These are phyloP conservation scores for Cyathus striatus DNA, from an alignment of 768 basidiomycete genomes.

Conservation along the genomic window DNA sequence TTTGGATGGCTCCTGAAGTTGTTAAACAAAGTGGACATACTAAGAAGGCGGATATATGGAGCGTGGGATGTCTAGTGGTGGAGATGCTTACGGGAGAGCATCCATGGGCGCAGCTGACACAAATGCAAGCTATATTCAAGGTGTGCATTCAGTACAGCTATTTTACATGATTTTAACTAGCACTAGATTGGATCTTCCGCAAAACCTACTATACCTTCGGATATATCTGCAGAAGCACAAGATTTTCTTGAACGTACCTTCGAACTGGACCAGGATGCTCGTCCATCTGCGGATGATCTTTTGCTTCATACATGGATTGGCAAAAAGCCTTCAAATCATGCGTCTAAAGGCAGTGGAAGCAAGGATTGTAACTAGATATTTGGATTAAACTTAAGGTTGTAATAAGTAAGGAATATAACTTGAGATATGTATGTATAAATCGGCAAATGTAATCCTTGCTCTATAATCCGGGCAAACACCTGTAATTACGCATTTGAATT, in stretches of 20 bases:
- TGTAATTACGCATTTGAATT: too few relatives aligned
- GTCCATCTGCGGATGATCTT: constrained; percentile 76
- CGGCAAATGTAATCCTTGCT: too few relatives aligned
- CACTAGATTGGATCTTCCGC: constrained; percentile 86
- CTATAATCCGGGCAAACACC: too few relatives aligned
- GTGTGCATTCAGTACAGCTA: constrained; percentile 32
- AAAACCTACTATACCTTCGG: constrained; percentile 82
- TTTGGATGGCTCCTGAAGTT: constrained; percentile 99
- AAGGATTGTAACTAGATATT: neutral
- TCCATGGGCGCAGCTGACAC: constrained; percentile 91
- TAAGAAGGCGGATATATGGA: constrained; percentile 94
- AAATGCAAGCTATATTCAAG: constrained; percentile 99
- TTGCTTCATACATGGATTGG: constrained; percentile 70
- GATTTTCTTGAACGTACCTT: constrained; percentile 86
- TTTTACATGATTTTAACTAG: neutral
- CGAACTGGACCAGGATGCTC: constrained; percentile 73
- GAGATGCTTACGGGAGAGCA: constrained; percentile 97
- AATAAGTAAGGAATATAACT: too few relatives aligned
- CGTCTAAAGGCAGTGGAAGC: neutral
- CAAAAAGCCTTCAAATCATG: constrained; percentile 9
- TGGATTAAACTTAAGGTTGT: too few relatives aligned
- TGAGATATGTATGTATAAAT: too few relatives aligned
- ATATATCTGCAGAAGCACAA: constrained; percentile 85
- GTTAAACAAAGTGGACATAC: constrained; percentile 95
- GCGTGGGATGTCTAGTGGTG: constrained; percentile 89